A percentile compares a stretch with the other conserved stretches of the same genome.
Conservation (phyloP, 1,284 basidiomycete species). For the Cystobasidium pallidum region DNA sequence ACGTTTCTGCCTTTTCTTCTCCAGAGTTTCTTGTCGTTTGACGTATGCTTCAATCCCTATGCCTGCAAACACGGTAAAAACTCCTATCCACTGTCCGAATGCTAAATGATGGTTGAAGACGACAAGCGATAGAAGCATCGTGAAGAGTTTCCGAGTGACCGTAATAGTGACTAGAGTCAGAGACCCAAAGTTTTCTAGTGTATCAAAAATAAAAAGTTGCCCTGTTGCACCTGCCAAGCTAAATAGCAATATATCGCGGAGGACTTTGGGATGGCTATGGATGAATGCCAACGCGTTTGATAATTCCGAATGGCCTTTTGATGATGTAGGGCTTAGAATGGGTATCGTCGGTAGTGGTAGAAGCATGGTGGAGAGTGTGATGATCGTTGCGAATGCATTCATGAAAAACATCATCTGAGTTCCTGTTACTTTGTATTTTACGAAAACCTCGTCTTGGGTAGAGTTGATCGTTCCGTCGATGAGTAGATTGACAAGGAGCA, state of each 20-base stretch:
- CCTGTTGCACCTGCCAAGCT: slow-evolving; percentile 89
- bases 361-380: slow-evolving; percentile 56
- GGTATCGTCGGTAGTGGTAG: slow-evolving; percentile 52
- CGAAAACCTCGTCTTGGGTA: slow-evolving; percentile 98
- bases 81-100: slow-evolving; percentile 85
- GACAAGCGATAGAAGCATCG: slow-evolving; percentile 93
- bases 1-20: slow-evolving; percentile 41
- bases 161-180: slow-evolving; percentile 91
- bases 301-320: slow-evolving; percentile 71
- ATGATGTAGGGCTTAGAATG: slow-evolving; percentile 61
- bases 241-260: slow-evolving; percentile 78
- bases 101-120: slow-evolving; percentile 88
- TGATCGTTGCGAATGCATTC: slow-evolving; percentile 76
- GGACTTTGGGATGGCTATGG: slow-evolving; percentile 73
- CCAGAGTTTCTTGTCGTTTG: slow-evolving; percentile 67
- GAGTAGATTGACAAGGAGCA: slow-evolving; percentile 80
- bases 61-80: slow-evolving; percentile 68
- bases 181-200: slow-evolving; percentile 91
- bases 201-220: slow-evolving; percentile 98
- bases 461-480: slow-evolving; percentile 94
- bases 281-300: slow-evolving; percentile 74
- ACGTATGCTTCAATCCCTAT: slow-evolving; percentile 87
- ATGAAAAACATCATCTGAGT: slow-evolving; percentile 99
- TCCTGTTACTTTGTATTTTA: slow-evolving; percentile 73
- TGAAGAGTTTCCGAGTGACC: slow-evolving; percentile 96